Evolutionary conservation across 23 red algal genomes (phyloP).

Genomic region (Rhodosorus marinus): DNA sequence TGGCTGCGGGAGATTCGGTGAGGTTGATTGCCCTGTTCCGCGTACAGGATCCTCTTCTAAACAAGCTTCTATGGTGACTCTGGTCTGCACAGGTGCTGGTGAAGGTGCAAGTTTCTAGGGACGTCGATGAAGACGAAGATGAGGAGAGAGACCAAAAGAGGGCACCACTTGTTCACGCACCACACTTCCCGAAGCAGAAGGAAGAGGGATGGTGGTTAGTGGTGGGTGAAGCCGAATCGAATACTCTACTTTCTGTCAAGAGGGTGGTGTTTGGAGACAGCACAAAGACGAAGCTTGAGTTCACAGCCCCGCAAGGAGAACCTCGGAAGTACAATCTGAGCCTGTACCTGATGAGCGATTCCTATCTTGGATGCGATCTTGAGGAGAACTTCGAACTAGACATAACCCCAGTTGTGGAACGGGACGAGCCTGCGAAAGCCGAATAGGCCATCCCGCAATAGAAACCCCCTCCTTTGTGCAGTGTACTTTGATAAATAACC

Average conservation of each 20-base stretch:
- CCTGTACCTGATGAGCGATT: neutral
- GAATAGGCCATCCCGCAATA: no score
- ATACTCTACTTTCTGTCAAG: slow-evolving; percentile 36
- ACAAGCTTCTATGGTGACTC: no score
- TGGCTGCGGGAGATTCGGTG: no score
- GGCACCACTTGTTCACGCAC: slow-evolving; percentile 12
- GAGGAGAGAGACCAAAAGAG: neutral
- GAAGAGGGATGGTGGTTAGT: slow-evolving; percentile 88
- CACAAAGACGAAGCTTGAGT: neutral
- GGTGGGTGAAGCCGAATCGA: slow-evolving; percentile 27
- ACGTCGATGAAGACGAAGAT: slow-evolving; percentile 29
- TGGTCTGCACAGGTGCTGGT: no score
- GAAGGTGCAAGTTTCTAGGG: slow-evolving; percentile 6
- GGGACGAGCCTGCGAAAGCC: no score
- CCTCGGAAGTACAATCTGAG: neutral
- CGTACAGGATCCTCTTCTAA: no score
- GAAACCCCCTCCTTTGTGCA: no score
- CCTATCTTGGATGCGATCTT: neutral
- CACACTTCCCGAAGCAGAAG: slow-evolving; percentile 28
- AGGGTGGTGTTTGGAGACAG: neutral
- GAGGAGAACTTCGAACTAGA: neutral
- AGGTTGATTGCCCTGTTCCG: no score
- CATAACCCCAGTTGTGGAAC: no score
- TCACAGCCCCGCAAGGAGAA: neutral
- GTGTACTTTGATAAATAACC: no score